Conservation (phyloP, 495 filamentous ascomycete species). For the Neurospora pannonica region DNA sequence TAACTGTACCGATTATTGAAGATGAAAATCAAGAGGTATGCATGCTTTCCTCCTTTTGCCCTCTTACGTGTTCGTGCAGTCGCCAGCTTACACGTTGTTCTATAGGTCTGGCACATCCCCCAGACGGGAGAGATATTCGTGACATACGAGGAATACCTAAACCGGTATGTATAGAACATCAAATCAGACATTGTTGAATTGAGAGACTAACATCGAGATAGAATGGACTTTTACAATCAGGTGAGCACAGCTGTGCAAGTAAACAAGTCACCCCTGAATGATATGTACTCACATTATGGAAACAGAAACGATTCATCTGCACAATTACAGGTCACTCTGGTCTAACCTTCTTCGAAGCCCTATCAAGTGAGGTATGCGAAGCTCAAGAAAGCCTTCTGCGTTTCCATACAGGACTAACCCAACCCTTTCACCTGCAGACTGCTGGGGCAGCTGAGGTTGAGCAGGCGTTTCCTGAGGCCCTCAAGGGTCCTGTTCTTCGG, state of each 20-base stretch:
- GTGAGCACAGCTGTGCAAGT: slow-evolving; percentile 29
- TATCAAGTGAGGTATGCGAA: slow-evolving; percentile 77
- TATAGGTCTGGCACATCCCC: slow-evolving; percentile 81
- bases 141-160: slow-evolving; percentile 80
- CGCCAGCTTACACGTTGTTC: slow-evolving; percentile 8
- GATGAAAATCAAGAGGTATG: slow-evolving; percentile 74
- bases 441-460: slow-evolving; percentile 84
- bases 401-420: background rate
- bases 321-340: slow-evolving; percentile 91
- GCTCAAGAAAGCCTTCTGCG: background rate
- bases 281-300: slow-evolving; percentile 5
- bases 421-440: slow-evolving; percentile 38
- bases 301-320: slow-evolving; percentile 79
- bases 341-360: slow-evolving; percentile 86
- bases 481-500: slow-evolving; percentile 84
- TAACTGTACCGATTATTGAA: slow-evolving; percentile 60
- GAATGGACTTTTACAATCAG: slow-evolving; percentile 91
- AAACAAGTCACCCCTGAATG: background rate
- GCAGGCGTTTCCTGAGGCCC: slow-evolving; percentile 77
- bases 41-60: background rate
- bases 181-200: background rate
- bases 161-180: slow-evolving; percentile 45
- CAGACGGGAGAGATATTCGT: slow-evolving; percentile 86
- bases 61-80: background rate
- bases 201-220: slow-evolving; percentile 26